Evolutionary conservation across 1,139 yeast genomes (phyloP), one percentile per base, ranked within the genome.

Genomic region (Yamadazyma atmosphaerica): DNA sequence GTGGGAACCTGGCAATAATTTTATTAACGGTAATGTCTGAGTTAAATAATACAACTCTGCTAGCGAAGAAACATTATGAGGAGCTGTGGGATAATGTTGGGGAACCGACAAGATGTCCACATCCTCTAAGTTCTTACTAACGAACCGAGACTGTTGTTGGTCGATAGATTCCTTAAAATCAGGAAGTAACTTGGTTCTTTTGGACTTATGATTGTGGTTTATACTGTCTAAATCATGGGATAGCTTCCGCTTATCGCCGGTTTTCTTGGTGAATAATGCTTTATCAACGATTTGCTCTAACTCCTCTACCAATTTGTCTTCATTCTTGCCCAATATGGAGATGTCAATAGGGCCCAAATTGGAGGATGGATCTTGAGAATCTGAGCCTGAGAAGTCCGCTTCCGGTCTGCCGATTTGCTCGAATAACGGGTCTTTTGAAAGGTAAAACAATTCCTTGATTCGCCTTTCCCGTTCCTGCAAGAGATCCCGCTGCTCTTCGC

Each of bases 41-140:
- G 96, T 86, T 41, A 87, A 77, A 54, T 87, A 89, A 55, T 85
- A 87, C 29, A 92, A 64, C 55, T 90, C 97, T 0, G 96, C 87
- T 44, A 90, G 67, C 2, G 97, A 85, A 9, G 86, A 65, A 0
- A 70, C 77, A 25, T 55, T 53, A 40, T 69, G 76, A 2, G 71
- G 65, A 25, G 58, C 54, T 0, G 70, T 61, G 2, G 77, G 77
- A 44, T 70, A 72, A 39, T 66, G 68, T 37, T 68, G 75, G 0
- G 77, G 77, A 2, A 70, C 56, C 0, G 74, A 56, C 19, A 72
- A 48, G 10, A 72, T 58, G 35, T 70, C 73, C 38, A 71, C 44
- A 10, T 67, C 66, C 2, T 57, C 43, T 18, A 71, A 49, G 31
- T 55, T 58, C 35, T 58, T 56, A 12, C 49, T 43, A 14, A 68